These are phyloP conservation scores for Clonostachys sp. DNA, from an alignment of 2,329 filamentous ascomycete species.

Conservation along the genomic window DNA sequence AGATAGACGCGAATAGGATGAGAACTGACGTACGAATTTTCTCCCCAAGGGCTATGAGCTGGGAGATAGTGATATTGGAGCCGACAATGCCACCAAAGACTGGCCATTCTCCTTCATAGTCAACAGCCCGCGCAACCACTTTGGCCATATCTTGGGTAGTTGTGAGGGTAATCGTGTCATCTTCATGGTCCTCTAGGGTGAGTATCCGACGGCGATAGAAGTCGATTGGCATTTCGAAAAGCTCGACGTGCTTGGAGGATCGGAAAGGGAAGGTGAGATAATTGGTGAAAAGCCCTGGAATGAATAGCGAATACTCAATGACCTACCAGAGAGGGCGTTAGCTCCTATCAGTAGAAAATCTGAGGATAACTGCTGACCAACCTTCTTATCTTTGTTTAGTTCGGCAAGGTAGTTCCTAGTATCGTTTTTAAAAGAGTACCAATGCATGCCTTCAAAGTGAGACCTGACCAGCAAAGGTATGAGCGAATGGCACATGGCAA, in stretches of 20 bases:
- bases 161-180: constrained; percentile 36
- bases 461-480: too few species aligned
- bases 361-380: constrained; percentile 5
- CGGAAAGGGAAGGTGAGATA: constrained; percentile 47
- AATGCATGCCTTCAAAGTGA: constrained; percentile 27
- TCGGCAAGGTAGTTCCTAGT: constrained; percentile 44
- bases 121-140: constrained; percentile 32
- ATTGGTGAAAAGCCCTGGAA: constrained; percentile 48
- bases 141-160: constrained; percentile 34
- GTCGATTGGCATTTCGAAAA: constrained; percentile 29
- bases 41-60: constrained; percentile 32
- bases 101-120: constrained; percentile 38
- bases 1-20: not conserved
- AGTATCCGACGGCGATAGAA: constrained; percentile 35
- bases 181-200: constrained; percentile 32
- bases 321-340: constrained; percentile 22
- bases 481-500: too few species aligned
- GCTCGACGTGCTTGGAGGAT: constrained; percentile 35
- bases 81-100: constrained; percentile 32
- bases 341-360: not conserved
- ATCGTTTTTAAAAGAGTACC: constrained; percentile 41
- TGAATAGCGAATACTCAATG: constrained; percentile 52
- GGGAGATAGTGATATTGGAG: constrained; percentile 20
- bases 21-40: constrained; percentile 28
- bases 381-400: constrained; percentile 41